Evolutionary conservation across 305 asterid genomes (phyloP), one percentile per base, ranked within the genome.

Genomic region (Coffea humblotiana): DNA sequence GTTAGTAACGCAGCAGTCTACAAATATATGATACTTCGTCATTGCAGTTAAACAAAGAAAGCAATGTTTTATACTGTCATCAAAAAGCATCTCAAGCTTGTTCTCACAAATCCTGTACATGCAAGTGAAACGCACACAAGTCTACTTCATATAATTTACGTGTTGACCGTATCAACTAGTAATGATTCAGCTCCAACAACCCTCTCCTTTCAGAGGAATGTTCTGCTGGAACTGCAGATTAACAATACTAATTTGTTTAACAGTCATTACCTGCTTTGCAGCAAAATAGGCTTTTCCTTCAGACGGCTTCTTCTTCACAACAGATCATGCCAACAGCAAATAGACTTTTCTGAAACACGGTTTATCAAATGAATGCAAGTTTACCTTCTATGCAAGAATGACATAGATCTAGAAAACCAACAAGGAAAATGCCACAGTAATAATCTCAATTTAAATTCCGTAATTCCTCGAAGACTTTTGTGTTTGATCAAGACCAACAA

Each of bases 291-390:
- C 83, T 92, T 96, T 81, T 96, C 99, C 92, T 88, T 96, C 85
- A 96, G 88, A 70, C 97, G 97, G 71, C 98, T 88, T 95, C 98
- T 88, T 92, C 99, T 90, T 94, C 97, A 40, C 97, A 94, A 77
- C 99, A 94, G 83, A 96, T 88, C 97, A 96, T 90, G 88, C 99
- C 99, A 83, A 96, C 97, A 76, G 98, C 86, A 89, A 96, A 92
- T 78, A 96, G 82, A 68, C 91, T 90, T 91, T 84, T 88, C 98
- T 96, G 95, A 77, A 86, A 87, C 74, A 80, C 77, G 16, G 35
- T 77, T 72, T 73, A 52, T 65, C 66, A 70, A 40, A 83, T 71
- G 60, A 56, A 61, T 43, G 76, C 32, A 67, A 51, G 65, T 74
- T 47, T 43, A 32, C 48, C 48, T 52, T 48, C 72, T 37, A 35